Evolutionary conservation across 1,284 basidiomycete species (phyloP), one percentile per base, ranked within the genome.

Genomic region (Ceratobasidium sp.): DNA sequence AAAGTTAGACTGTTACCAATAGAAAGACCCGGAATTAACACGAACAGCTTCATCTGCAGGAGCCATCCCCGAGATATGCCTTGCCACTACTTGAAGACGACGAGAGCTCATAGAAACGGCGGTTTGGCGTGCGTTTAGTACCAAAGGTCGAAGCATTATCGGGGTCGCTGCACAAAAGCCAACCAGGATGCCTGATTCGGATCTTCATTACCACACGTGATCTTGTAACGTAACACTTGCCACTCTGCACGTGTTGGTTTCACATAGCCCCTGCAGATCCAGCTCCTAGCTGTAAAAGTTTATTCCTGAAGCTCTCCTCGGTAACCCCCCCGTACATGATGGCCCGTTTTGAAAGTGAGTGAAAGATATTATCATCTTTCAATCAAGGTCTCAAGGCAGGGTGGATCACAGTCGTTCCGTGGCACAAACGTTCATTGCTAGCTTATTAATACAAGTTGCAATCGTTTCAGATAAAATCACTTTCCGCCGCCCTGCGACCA

Each of bases 401-500:
- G n/a, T n/a, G n/a, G n/a, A n/a, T n/a, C n/a, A n/a, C n/a, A n/a
- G n/a, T n/a, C n/a, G n/a, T n/a, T n/a, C n/a, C n/a, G n/a, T n/a
- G n/a, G n/a, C n/a, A n/a, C n/a, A n/a, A n/a, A n/a, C n/a, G n/a
- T n/a, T n/a, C n/a, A n/a, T n/a, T 46, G 14, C 16, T n/a, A 21
- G 21, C 14, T 27, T 47, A 56, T 66, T 41, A 29, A 66, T 56
- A 66, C 62, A 66, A n/a, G 29, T 56, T 36, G 16, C 13, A 41
- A 54, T 30, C 53, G 36, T 54, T 53, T 33, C 33, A 36, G 33
- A 44, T 27, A 19, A n/a, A 21, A 50, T 30, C 54, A 66, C 39
- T 66, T 42, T 8, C n/a, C 23, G 16, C 44, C 47, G 25, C 62
- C 59, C 29, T 60, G 56, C 36, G 64, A 47, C 70, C 70, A 71